phyloP scores from a whole-genome alignment of 805 yeast genomes.

The Cyberlindnera euphorbiiphila region DNA sequence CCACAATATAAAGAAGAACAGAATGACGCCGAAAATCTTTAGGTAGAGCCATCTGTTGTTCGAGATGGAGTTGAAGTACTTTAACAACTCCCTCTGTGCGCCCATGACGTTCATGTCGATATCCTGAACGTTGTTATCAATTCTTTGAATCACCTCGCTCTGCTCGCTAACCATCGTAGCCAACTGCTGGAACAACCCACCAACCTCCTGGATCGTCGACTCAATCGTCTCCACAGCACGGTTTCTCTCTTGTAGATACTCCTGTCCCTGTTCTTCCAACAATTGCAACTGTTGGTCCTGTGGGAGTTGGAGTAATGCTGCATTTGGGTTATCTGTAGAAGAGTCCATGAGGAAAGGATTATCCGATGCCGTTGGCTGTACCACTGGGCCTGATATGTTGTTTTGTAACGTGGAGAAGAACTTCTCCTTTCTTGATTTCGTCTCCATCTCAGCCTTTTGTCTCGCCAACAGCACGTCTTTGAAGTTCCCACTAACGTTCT shows the following conservation, averaged over 20 bases:
- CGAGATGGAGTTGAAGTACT: slow-evolving; percentile 82
- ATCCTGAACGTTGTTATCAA: slow-evolving; percentile 93
- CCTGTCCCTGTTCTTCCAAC: slow-evolving; percentile 76
- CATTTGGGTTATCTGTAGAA: slow-evolving; percentile 16
- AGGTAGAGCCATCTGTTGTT: slow-evolving; percentile 90
- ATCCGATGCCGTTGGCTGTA: slow-evolving; percentile 24
- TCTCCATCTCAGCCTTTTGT: slow-evolving; percentile 76
- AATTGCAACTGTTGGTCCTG: slow-evolving; percentile 80
- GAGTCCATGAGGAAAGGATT: slow-evolving; percentile 37
- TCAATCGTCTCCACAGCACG: slow-evolving; percentile 95
- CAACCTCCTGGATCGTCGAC: slow-evolving; percentile 95
- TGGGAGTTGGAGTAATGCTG: slow-evolving; percentile 61
- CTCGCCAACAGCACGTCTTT: slow-evolving; percentile 84
- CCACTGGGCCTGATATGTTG: slow-evolving; percentile 16
- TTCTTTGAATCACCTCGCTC: slow-evolving; percentile 92
- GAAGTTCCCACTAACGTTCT: slow-evolving; percentile 89
- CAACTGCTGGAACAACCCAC: slow-evolving; percentile 87
- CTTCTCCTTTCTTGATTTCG: slow-evolving; percentile 79
- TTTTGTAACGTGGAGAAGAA: slow-evolving; percentile 49
- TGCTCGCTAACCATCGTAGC: slow-evolving; percentile 98
- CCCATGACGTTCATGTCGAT: slow-evolving; percentile 85
- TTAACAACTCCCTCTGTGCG: slow-evolving; percentile 89
- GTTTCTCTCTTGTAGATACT: slow-evolving; percentile 78
- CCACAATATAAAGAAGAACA: slow-evolving; percentile 74
- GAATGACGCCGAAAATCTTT: slow-evolving; percentile 82